A percentile compares a stretch with the other conserved stretches of the same genome.
These are phyloP conservation scores for Monascus ruber DNA, from an alignment of 2,329 filamentous ascomycete species.

Conservation along the genomic window DNA sequence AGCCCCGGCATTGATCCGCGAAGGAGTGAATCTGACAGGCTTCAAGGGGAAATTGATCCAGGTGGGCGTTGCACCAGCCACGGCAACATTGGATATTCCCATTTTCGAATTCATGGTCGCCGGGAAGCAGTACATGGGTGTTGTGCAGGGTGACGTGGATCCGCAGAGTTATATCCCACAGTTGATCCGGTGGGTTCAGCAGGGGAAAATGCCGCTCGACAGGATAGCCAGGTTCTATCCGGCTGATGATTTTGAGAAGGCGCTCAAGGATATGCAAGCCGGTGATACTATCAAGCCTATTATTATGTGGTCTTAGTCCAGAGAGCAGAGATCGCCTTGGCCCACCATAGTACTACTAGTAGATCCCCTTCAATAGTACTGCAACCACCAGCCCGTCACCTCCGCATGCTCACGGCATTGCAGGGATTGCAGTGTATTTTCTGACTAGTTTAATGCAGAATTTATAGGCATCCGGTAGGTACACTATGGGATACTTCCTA, in stretches of 20 bases:
- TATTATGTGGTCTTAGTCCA: constrained; percentile 12
- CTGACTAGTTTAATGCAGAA: no score
- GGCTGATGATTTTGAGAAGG: constrained; percentile 17
- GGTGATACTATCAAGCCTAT: constrained; percentile 20
- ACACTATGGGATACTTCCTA: no score
- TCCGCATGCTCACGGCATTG: no score
- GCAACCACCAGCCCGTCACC: no score
- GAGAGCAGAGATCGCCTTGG: no score
- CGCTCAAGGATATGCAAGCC: constrained; percentile 15
- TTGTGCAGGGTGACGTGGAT: constrained; percentile 36
- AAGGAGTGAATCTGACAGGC: constrained; percentile 32
- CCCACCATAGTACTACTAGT: no score
- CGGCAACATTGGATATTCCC: constrained; percentile 32
- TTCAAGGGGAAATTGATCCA: constrained; percentile 40
- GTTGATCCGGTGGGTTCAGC: constrained; percentile 39
- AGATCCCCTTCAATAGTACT: no score
- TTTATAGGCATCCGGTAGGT: no score
- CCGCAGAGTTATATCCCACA: constrained; percentile 32
- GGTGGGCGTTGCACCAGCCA: constrained; percentile 38
- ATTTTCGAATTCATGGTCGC: constrained; percentile 36
- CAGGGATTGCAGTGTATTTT: no score
- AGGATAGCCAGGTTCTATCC: constrained; percentile 35
- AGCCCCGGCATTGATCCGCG: constrained; percentile 31
- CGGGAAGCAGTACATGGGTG: constrained; percentile 40
- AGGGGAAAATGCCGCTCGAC: constrained; percentile 38